Percentiles rank a stretch among this genome's conserved stretches.
phyloP scores from a whole-genome alignment of 2,329 filamentous ascomycete genomes.

The Cladobotryum protrusum region DNA sequence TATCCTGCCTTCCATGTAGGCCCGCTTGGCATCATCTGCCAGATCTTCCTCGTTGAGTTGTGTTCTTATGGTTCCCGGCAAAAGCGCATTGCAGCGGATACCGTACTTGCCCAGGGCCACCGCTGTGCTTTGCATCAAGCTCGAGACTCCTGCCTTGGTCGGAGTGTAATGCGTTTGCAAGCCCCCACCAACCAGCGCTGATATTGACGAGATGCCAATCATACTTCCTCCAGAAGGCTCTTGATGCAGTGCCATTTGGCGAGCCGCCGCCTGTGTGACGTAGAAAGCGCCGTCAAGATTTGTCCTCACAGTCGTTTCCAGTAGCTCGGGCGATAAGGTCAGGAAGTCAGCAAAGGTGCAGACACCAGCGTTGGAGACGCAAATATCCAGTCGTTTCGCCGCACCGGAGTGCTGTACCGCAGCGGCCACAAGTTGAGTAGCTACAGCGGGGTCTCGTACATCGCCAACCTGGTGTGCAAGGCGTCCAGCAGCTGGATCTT shows the following conservation, averaged over 20 bases:
- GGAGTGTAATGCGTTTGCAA: constrained; percentile 81
- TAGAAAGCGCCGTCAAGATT: constrained; percentile 90
- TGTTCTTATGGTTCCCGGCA: constrained; percentile 78
- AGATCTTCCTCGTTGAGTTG: constrained; percentile 81
- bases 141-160: constrained; percentile 76
- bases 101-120: constrained; percentile 69
- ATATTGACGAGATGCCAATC: constrained; percentile 68
- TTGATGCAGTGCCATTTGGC: constrained; percentile 65
- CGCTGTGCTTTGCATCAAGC: constrained; percentile 77
- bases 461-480: constrained; percentile 70
- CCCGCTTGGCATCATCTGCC: constrained; percentile 62
- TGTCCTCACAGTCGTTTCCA: constrained; percentile 64
- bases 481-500: constrained; percentile 41
- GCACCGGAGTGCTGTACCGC: constrained; percentile 56
- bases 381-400: constrained; percentile 58
- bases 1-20: constrained; percentile 76
- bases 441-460: constrained; percentile 68
- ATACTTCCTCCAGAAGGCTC: constrained; percentile 68
- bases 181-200: constrained; percentile 70
- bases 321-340: constrained; percentile 63
- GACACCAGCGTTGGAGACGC: constrained; percentile 83
- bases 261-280: constrained; percentile 74
- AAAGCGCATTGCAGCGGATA: constrained; percentile 76
- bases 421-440: constrained; percentile 57
- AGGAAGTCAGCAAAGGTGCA: constrained; percentile 87